Evolutionary conservation across 2,329 filamentous ascomycete species (phyloP).

Genomic region (Venturia pyrina): DNA sequence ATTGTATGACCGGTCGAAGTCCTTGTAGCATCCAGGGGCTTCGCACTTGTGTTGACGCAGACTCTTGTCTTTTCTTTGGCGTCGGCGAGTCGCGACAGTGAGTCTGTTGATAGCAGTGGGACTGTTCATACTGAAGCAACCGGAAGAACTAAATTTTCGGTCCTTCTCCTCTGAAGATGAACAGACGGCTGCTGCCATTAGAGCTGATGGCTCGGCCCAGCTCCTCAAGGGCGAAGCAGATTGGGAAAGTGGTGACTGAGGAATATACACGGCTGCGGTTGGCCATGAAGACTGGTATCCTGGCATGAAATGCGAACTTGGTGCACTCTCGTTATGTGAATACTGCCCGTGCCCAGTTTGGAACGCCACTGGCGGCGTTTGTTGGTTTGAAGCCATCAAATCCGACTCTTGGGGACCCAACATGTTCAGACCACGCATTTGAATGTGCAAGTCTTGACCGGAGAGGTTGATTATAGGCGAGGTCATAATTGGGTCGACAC

Average conservation of each 20-base stretch:
- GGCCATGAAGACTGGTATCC: neutral
- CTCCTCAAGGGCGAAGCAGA: neutral
- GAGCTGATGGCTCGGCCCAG: neutral
- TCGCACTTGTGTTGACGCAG: neutral
- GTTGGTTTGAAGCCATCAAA: neutral
- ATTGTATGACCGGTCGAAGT: slow-evolving; percentile 1
- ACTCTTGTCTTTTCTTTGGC: neutral
- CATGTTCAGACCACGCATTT: neutral
- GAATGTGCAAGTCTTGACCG: neutral
- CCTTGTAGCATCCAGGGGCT: neutral
- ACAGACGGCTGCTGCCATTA: neutral
- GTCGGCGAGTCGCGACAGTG: neutral
- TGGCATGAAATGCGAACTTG: neutral
- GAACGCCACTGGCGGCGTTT: neutral
- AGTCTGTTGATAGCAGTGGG: no score
- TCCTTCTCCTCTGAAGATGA: neutral
- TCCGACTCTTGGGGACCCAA: neutral
- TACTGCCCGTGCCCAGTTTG: neutral
- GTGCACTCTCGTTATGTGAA: neutral
- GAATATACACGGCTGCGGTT: neutral
- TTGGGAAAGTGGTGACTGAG: neutral
- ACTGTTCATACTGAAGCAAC: neutral
- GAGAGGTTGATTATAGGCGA: neutral
- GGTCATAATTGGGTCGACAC: no score
- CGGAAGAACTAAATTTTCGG: neutral